phyloP scores from a whole-genome alignment of 2,329 filamentous ascomycete species.

The Fusarium caatingaense region DNA sequence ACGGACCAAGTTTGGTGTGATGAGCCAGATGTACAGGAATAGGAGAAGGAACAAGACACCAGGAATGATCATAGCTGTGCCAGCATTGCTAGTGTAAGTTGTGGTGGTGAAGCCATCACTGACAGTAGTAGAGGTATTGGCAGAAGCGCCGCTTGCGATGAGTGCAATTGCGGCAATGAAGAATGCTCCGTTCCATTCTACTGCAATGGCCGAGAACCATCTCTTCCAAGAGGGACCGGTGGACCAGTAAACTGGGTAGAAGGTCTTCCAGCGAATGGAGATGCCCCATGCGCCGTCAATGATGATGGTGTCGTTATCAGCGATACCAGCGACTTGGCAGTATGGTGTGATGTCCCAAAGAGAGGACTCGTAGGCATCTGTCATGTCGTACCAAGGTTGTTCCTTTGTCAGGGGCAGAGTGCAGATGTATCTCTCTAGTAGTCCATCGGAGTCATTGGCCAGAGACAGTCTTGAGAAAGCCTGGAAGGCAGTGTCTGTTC shows the following conservation, averaged over 20 bases:
- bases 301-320: constrained; percentile 50
- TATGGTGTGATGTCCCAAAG: constrained; percentile 52
- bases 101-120: background rate
- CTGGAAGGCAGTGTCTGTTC: constrained; percentile 51
- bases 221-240: constrained; percentile 44
- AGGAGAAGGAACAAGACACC: constrained; percentile 43
- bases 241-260: constrained; percentile 47
- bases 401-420: constrained; percentile 39
- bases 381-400: constrained; percentile 49
- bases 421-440: constrained; percentile 51
- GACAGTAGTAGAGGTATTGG: background rate
- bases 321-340: constrained; percentile 50
- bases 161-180: constrained; percentile 41
- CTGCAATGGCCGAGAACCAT: constrained; percentile 21
- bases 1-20: constrained; percentile 43
- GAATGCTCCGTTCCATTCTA: constrained; percentile 40
- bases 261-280: constrained; percentile 49
- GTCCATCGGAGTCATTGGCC: constrained; percentile 51
- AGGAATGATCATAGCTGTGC: constrained; percentile 17
- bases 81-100: background rate
- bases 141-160: constrained; percentile 25
- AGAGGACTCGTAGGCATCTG: constrained; percentile 47
- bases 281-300: constrained; percentile 50
- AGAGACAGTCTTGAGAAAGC: constrained; percentile 52
- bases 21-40: constrained; percentile 42